Percentiles rank a stretch among this genome's conserved stretches.
These are phyloP conservation scores for Tolypocladium cylindrosporum DNA, from an alignment of 2,329 filamentous ascomycete genomes.

Conservation along the genomic window DNA sequence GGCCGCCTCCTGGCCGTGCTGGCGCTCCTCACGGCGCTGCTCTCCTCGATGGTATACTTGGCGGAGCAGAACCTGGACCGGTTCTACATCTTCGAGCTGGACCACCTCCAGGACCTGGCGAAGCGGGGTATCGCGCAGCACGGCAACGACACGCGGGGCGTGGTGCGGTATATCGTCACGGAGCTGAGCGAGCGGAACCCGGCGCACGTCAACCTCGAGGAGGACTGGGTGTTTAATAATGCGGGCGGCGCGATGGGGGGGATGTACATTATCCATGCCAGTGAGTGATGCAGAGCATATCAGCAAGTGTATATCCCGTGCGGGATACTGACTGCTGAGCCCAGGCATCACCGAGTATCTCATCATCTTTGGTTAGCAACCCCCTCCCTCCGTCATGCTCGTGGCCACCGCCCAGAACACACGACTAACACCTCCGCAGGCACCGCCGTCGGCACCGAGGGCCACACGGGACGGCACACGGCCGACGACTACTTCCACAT, in stretches of 20 bases:
- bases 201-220: constrained; percentile 53
- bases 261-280: constrained; percentile 85
- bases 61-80: constrained; percentile 48
- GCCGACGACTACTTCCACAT: constrained; percentile 95
- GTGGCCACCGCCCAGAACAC: background rate
- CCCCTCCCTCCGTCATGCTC: background rate
- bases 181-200: constrained; percentile 48
- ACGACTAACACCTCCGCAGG: constrained; percentile 20
- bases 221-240: constrained; percentile 90
- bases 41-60: constrained; percentile 43
- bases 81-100: constrained; percentile 68
- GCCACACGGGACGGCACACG: constrained; percentile 79
- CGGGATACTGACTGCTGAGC: background rate
- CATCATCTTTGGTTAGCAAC: constrained; percentile 61
- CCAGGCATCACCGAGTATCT: constrained; percentile 75
- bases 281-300: constrained; percentile 33
- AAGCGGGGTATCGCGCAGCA: constrained; percentile 55
- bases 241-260: constrained; percentile 84
- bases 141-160: constrained; percentile 63
- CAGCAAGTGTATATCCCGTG: background rate
- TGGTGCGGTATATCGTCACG: constrained; percentile 59
- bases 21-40: constrained; percentile 41
- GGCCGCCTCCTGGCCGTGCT: constrained; percentile 36
- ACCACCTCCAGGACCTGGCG: constrained; percentile 59
- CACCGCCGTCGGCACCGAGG: constrained; percentile 74